Base-by-base conservation (phyloP, 2,329 filamentous ascomycete genomes). In the Colletotrichum sp. region DNA sequence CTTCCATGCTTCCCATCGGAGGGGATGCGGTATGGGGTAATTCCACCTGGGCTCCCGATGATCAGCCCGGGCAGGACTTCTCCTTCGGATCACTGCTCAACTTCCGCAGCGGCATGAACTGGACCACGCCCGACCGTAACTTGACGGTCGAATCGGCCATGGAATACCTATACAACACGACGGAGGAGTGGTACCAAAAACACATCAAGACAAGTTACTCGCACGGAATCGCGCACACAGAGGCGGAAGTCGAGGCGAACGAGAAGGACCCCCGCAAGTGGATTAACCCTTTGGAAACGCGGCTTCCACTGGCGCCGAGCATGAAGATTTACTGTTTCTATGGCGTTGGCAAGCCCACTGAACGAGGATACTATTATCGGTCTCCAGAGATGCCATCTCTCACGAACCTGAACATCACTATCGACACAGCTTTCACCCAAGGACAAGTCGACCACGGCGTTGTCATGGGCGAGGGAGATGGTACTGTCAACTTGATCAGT, bases 311-410 rank as follows among this genome's bases (percentile, higher is more conserved):
- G 24, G 96, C 97, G 2, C 96, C 97, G 0, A 95, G 92, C 81
- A 88, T 99, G 81, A 98, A 98, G 83, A 95, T 99, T 15, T 99
- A 96, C 86, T 99, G 97, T 86, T 99, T 99, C 87, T 99, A 99
- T 83, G 97, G 95, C 24, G 92, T 98, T 6, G 96, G 96, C 4
- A 99, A 99, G 83, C 94, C 95, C 5, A 99, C 96, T 0, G 96
- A 99, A 85, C 92, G 96, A 72, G 93, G 93, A 18, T 99, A 99
- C 84, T 99, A 95, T 84, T 99, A 99, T 85, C 93, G 94, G 36
- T 83, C 88, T 1, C 89, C 91, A 0, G 95, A 96, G 62, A 87
- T 88, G 13, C 92, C 95, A 10, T 86, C 90, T 0, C 80, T 91
- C n/a, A 92, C 92, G 8, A 92, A 90, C 21, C 88, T 95, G 21